These are phyloP conservation scores for Rhizoclosmatium sp. DNA, from an alignment of 192 early-diverging fungal species.

Conservation along the genomic window DNA sequence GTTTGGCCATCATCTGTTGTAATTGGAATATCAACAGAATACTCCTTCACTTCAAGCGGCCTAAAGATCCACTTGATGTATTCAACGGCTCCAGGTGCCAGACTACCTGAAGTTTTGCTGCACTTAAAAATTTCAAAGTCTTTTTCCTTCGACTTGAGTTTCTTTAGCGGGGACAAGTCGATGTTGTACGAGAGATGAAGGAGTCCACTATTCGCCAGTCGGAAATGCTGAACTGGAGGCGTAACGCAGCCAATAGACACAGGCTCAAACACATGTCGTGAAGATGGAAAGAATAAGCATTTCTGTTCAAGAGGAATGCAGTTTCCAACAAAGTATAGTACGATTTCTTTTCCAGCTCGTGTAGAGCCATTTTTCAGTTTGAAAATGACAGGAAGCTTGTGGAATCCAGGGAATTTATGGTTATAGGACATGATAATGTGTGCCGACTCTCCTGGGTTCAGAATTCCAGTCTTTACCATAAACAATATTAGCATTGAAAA, in stretches of 20 bases:
- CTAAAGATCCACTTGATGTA: conserved; percentile 60
- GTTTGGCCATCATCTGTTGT: conserved; percentile 56
- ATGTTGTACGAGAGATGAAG: conserved; percentile 51
- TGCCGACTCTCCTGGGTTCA: conserved; percentile 53
- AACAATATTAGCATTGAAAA: conserved; percentile 14
- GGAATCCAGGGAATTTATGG: conserved; percentile 60
- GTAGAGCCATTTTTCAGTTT: conserved; percentile 59
- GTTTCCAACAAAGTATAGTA: conserved; percentile 56
- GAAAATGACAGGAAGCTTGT: conserved; percentile 61
- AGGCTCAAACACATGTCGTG: conserved; percentile 43
- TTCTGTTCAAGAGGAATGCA: conserved; percentile 54
- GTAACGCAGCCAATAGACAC: conserved; percentile 49
- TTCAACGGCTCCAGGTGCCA: conserved; percentile 49
- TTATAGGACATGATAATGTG: conserved; percentile 57
- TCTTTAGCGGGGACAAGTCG: conserved; percentile 45
- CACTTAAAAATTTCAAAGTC: conserved; percentile 56
- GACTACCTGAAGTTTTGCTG: conserved; percentile 40
- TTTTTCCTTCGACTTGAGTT: conserved; percentile 50
- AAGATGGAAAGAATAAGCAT: conserved; percentile 54
- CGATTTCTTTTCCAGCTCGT: conserved; percentile 53
- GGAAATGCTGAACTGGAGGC: conserved; percentile 56
- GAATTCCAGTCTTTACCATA: conserved; percentile 47
- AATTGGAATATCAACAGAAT: conserved; percentile 60
- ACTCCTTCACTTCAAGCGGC: conserved; percentile 58
- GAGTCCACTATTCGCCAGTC: conserved; percentile 52